Evolutionary conservation across 2,329 filamentous ascomycete species (phyloP), one percentile per base, ranked within the genome.

Genomic region (Beauveria rudraprayagi): DNA sequence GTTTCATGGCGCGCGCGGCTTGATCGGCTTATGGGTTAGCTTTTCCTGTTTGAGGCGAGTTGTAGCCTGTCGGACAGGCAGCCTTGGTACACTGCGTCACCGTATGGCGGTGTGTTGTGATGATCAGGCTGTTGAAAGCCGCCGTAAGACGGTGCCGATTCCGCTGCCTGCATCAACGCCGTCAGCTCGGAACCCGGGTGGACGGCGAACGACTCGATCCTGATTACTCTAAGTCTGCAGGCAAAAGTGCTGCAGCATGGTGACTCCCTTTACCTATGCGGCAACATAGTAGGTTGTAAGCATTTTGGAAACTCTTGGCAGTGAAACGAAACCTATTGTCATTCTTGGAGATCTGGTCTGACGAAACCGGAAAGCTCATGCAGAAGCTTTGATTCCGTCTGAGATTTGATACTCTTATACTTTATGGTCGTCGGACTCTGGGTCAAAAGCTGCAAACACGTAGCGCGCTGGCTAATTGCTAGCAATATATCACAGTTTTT

Each of bases 201-300:
- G 56, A 26, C 1, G 16, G 11, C 34, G 56, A 52, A 59, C 7
- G 37, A 59, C 17, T 50, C 47, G 56, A 51, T 51, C 37, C 47
- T 7, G 56, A 59, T 59, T 48, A 17, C 22, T 59, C n/a, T n/a
- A 37, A 41, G 56, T 24, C 28, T 58, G 56, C 56, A 37, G 34
- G 11, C 2, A 37, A 11, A 37, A 16, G 5, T 16, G 34, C 16
- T 37, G 34, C 34, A 14, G 34, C 34, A 37, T 14, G 11, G 34
- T 16, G 34, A 6, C 5, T 2, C 5, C 34, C 34, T 16, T 14
- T 16, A 37, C 34, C 11, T 37, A 14, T 14, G 34, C 6, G 34
- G 34, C 34, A 16, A 14, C 34, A 37, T 37, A 16, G 11, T 16
- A 16, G 34, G 14, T 6, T 37, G 34, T 3, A 16, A 16, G 6